A percentile compares a stretch with the other conserved stretches of the same genome.
Conservation (phyloP, 768 basidiomycete genomes). For the Chiua virens region DNA sequence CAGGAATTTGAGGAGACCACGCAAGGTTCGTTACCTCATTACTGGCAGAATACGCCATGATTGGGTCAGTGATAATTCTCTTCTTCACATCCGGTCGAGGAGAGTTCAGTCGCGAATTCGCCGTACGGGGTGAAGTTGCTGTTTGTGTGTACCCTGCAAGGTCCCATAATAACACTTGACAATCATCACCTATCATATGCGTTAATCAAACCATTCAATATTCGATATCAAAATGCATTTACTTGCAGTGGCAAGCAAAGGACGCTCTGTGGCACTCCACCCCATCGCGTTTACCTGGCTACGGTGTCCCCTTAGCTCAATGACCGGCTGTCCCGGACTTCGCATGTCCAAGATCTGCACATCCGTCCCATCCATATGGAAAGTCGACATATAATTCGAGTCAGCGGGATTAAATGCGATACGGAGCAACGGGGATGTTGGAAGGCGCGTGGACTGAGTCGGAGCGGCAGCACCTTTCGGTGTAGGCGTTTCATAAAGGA, state of each 20-base stretch:
- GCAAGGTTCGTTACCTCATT: constrained; percentile 81
- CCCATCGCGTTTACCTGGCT: constrained; percentile 83
- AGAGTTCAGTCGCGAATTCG: constrained; percentile 73
- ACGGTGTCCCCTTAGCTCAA: constrained; percentile 84
- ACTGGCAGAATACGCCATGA: constrained; percentile 80
- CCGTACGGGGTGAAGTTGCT: constrained; percentile 65
- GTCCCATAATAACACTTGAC: constrained; percentile 94
- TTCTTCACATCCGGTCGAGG: constrained; percentile 82
- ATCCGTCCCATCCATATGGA: constrained; percentile 89
- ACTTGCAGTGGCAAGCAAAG: constrained; percentile 88
- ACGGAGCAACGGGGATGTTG: constrained; percentile 78
- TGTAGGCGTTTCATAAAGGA: constrained; percentile 90
- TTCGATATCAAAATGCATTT: constrained; percentile 23
- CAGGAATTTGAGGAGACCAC: constrained; percentile 85
- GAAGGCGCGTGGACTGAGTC: constrained; percentile 63
- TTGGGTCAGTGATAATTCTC: constrained; percentile 68
- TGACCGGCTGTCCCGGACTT: constrained; percentile 91
- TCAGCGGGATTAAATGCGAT: constrained; percentile 90
- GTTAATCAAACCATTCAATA: neutral
- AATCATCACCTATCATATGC: constrained; percentile 73
- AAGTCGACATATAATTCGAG: constrained; percentile 95
- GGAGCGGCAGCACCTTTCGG: constrained; percentile 67
- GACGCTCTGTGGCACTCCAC: constrained; percentile 85
- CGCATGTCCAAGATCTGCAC: constrained; percentile 97
- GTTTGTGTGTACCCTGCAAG: constrained; percentile 62